Base-by-base conservation (phyloP, 495 filamentous ascomycete genomes). In the Hyaloscypha bicolor region DNA sequence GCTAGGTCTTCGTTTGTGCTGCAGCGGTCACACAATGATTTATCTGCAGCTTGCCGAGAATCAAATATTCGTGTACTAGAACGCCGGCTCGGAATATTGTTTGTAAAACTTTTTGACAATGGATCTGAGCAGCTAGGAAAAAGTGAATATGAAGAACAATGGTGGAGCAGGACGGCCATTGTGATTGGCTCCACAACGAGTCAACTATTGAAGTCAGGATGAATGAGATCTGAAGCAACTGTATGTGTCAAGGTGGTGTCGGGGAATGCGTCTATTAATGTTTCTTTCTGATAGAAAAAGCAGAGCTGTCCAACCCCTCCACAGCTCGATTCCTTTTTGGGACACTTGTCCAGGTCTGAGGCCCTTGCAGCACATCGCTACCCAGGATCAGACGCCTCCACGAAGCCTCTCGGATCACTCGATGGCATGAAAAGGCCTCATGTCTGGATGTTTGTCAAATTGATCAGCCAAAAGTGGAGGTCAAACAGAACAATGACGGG, bases 131-230 rank as follows among this genome's bases (percentile, higher is more conserved):
- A 68, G 11, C 21, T 51, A 52, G 65, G 65, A 25, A 68, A 68
- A 51, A 68, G 65, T 35, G 65, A 63, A 30, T 68, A 63, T 14
- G 37, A 32, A 14, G 65, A 63, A n/a, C 52, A 39, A 37, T 22
- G 65, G 37, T 45, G 52, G 22, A 25, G 33, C 1, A 61, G 16
- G n/a, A 45, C n/a, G 9, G 35, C 11, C 59, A 48, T 61, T 32
- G 8, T 61, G 59, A 31, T 31, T 48, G n/a, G 59, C 14, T n/a
- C 58, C 30, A 32, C 29, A 32, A 32, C 21, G 3, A 12, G 35
- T 37, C 22, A 60, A 11, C 6, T 33, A 48, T 22, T 48, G 12
- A 11, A 16, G 56, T 37, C 59, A 22, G 37, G 33, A 6, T 61
- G 6, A 59, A 60, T 31, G 48, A 35, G 59, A 60, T 16, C 58